A percentile compares a stretch with the other conserved stretches of the same genome.
Evolutionary conservation across 768 basidiomycete genomes (phyloP).

Genomic region (Boletus subcaerulescens): DNA sequence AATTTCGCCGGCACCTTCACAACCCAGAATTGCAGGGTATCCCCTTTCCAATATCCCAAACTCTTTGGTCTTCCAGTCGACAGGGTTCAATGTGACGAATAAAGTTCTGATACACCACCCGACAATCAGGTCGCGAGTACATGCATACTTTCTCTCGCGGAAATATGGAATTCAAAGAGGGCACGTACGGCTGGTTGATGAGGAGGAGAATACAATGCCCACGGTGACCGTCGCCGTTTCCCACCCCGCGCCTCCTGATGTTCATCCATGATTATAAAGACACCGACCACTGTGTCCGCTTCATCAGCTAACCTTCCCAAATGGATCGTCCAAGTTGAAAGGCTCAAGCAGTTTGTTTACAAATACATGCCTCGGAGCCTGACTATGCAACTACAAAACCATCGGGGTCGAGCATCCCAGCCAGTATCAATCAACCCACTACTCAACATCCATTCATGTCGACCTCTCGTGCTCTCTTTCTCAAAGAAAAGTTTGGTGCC

Average conservation of each 20-base stretch:
- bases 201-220: no score
- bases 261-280: no score
- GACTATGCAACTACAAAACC: neutral
- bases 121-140: slow-evolving; percentile 51
- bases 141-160: slow-evolving; percentile 89
- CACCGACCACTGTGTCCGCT: no score
- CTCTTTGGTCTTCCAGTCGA: slow-evolving; percentile 28
- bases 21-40: no score
- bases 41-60: no score
- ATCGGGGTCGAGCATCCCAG: neutral
- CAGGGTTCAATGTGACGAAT: slow-evolving; percentile 42
- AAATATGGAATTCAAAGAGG: slow-evolving; percentile 31
- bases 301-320: no score
- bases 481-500: slow-evolving; percentile 17
- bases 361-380: neutral
- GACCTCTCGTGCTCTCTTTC: slow-evolving; percentile 14
- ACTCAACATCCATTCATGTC: slow-evolving; percentile 3
- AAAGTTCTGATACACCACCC: neutral
- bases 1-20: no score
- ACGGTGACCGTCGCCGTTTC: no score
- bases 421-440: neutral
- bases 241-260: no score
- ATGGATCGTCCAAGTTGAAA: neutral
- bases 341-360: neutral
- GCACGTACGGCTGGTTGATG: no score